Evolutionary conservation across 371 early-diverging fungal species (phyloP).

Genomic region (Mucor racemosus): DNA sequence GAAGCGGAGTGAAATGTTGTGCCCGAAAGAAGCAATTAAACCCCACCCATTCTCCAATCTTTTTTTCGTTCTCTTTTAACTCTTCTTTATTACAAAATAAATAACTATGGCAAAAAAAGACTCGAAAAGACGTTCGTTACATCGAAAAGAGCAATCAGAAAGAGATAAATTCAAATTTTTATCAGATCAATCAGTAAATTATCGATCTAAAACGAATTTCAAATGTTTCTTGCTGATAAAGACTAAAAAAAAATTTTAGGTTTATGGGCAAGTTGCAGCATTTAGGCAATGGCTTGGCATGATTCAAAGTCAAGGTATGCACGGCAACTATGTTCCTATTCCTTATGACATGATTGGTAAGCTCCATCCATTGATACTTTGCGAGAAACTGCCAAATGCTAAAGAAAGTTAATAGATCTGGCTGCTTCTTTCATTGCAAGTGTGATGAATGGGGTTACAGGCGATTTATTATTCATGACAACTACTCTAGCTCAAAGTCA

Average conservation of each 20-base stretch:
- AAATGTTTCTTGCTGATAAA: not conserved
- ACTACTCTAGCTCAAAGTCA: constrained; percentile 15
- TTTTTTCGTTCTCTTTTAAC: not conserved
- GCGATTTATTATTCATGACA: constrained; percentile 38
- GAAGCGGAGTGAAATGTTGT: too few species aligned
- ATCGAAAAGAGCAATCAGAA: constrained; percentile 49
- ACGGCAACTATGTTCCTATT: constrained; percentile 46
- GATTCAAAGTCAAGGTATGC: constrained; percentile 32
- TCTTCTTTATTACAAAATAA: not conserved
- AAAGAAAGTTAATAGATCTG: constrained; percentile 36
- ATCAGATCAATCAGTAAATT: constrained; percentile 31
- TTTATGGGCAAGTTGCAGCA: constrained; percentile 36
- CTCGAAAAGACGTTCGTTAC: constrained; percentile 26
- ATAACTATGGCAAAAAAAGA: constrained; percentile 18
- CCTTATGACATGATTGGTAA: constrained; percentile 61
- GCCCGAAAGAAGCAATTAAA: too few species aligned
- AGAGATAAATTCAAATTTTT: constrained; percentile 36
- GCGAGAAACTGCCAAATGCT: not conserved
- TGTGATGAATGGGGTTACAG: constrained; percentile 38
- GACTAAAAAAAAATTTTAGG: constrained; percentile 5
- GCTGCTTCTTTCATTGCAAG: constrained; percentile 58
- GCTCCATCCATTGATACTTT: too few species aligned
- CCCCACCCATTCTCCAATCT: not conserved
- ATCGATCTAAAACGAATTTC: too few species aligned
- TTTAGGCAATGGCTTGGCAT: constrained; percentile 32